phyloP scores from a whole-genome alignment of 768 basidiomycete genomes.

The Obba rivulosa region DNA sequence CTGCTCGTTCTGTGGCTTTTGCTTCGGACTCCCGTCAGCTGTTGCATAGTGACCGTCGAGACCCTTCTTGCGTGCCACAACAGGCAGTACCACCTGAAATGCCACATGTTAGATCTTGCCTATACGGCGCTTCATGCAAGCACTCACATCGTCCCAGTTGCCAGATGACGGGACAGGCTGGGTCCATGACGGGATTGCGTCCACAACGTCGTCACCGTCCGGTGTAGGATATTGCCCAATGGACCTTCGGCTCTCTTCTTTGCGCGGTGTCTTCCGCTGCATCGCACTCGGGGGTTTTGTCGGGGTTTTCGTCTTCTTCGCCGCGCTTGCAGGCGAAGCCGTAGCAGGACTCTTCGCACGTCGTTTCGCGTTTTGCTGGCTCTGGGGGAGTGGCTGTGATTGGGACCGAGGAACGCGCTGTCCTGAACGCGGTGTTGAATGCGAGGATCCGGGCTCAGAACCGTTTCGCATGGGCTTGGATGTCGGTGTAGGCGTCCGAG shows the following conservation, averaged over 20 bases:
- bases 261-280: constrained; percentile 30
- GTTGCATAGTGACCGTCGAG: constrained; percentile 65
- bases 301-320: constrained; percentile 36
- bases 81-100: constrained; percentile 72
- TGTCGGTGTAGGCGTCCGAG: constrained; percentile 38
- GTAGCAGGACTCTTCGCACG: constrained; percentile 44
- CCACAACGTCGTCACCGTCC: constrained; percentile 48
- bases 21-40: constrained; percentile 61
- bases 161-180: constrained; percentile 62
- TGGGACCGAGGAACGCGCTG: constrained; percentile 15
- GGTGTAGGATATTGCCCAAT: constrained; percentile 68
- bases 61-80: constrained; percentile 79
- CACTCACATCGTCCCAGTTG: constrained; percentile 80
- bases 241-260: constrained; percentile 46
- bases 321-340: constrained; percentile 29
- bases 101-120: constrained; percentile 5
- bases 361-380: constrained; percentile 29
- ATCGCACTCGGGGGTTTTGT: constrained; percentile 27
- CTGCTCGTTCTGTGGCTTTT: constrained; percentile 33
- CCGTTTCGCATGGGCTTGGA: constrained; percentile 26
- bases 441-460: constrained; percentile 27
- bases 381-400: constrained; percentile 10
- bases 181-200: constrained; percentile 83
- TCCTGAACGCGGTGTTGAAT: constrained; percentile 11
- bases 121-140: constrained; percentile 7